Evolutionary conservation across 179 eudicot genomes (phyloP), one percentile per base, ranked within the genome.

Genomic region (Beta lomatogona): DNA sequence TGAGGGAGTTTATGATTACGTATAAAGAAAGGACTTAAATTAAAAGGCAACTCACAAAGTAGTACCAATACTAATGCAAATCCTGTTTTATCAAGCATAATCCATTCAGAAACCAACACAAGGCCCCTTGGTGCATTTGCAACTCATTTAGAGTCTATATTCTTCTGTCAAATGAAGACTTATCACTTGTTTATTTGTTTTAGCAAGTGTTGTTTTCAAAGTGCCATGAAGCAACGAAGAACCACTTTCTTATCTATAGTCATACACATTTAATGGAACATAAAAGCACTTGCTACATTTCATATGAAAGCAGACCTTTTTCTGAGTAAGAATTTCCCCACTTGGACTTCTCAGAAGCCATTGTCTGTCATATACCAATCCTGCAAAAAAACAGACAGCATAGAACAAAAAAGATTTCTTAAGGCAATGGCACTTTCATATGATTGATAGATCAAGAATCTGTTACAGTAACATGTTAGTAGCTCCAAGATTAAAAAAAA

Each of bases 281-380:
- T 68, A 57, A 55, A 75, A 12, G 25, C 52, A 44, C 46, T 73
- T n/a, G 45, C 12, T 13, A 46, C 44, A 67, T 8, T 75, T 58
- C 59, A 44, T 36, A 78, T 21, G 67, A 69, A 79, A 25, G 54
- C 48, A 77, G 54, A 94, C 99, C 99, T 90, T 94, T 85, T 95
- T 94, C 73, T 95, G 99, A 53, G 98, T 94, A 81, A 95, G 95
- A 85, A 92, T 89, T 86, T 95, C 98, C 65, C 97, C 99, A 81
- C 79, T 90, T 52, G 86, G 85, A 88, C 90, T 90, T 88, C 87
- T 89, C 87, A 95, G 93, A 88, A 95, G 88, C 98, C 98, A 95
- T 83, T 94, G 97, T 64, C 99, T 91, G 88, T 95, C 99, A 86
- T 95, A 91, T 61, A 87, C 65, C 82, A 94, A 88, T 68, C 99